Base-by-base conservation (phyloP, 768 basidiomycete genomes). In the Trichaptum fuscoviolaceum region DNA sequence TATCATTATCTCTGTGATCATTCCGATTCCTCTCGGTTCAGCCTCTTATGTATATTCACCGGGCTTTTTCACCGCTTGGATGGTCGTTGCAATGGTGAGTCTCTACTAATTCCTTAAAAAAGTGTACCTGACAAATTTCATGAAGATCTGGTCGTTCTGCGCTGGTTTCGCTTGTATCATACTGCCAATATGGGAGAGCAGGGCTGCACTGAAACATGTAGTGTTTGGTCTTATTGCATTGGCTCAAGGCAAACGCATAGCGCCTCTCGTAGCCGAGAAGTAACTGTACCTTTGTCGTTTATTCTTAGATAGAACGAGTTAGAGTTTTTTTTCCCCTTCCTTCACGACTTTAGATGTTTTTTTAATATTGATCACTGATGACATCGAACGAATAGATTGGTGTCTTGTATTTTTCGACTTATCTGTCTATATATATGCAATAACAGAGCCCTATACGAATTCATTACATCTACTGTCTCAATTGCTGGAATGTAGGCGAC, bases 61-160 rank as follows among this genome's bases (percentile, higher is more conserved):
- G 27, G 63, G 61, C 26, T 67, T 67, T 57, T 63, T 67, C 34
- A 58, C 63, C 18, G 66, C 63, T 15, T 27, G 27, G 36, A 63
- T 64, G 17, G 66, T 26, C 12, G 63, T 67, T n/a, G 64, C 59
- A 35, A 64, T 67, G 35, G 66, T 67, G 52, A 64, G 66, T 67
- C 35, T 35, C 66, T 66, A 2, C 30, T 7, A 71, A 71, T 27
- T 70, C 35, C 30, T 69, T 76, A 24, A n/a, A 17, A 34, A 42
- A 23, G 36, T 1, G 15, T 7, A 62, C 12, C 42, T 35, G 23
- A 58, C 30, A 27, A 64, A 17, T 10, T 10, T 17, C 23, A 27
- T 15, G 0, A 18, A 65, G 64, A 34, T 65, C n/a, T 65, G 67
- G 64, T 57, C 65, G 6, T 65, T 68, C 61, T 30, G 65, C 20